Base-by-base conservation (phyloP, 108 stramenopile species). In the Cyclotella choctawhatcheeana region DNA sequence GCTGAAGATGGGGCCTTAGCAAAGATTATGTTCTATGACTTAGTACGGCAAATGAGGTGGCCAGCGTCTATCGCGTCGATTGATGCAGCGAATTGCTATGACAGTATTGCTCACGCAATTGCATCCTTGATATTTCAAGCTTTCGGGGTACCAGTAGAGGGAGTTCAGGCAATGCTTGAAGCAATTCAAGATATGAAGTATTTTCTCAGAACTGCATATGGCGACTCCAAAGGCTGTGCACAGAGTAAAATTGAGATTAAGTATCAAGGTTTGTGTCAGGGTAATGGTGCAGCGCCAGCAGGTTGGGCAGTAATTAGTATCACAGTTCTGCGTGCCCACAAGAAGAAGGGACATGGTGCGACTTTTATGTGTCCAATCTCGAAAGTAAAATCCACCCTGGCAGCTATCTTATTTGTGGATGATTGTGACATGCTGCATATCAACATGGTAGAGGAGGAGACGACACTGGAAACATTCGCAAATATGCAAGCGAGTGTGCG, bases 181-280 rank as follows among this genome's bases (percentile, higher is more conserved):
- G 53, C 56, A 0, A 70, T 70, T 6, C 58, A 58, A 25, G 47
- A 71, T 0, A 71, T 71, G 69, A 59, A 61, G 33, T 71, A 50
- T 24, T 60, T 69, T n/a, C 44, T 45, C 4, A 32, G 37, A 8
- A 60, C 26, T 7, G 59, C 59, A 4, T 60, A n/a, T 35, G 59
- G 54, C 5, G 68, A 69, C 29, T 69, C 68, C 3, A 54, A 52
- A 18, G 20, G n/a, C 1, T 69, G 44, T 69, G 68, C 68, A 5
- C 34, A 20, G 44, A 37, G 51, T 44, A 45, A 25, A 13, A 27
- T 69, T 13, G 34, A 69, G 21, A 45, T 58, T 3, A 69, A 69
- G 26, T 43, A 30, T 44, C 68, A 69, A 30, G 56, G 44, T 10
- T 26, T 69, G 0, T 56, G 68, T 14, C 68, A 69, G 26, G 68